Conservation (phyloP, 108 stramenopile species). For the Conticribra guillardii region DNA sequence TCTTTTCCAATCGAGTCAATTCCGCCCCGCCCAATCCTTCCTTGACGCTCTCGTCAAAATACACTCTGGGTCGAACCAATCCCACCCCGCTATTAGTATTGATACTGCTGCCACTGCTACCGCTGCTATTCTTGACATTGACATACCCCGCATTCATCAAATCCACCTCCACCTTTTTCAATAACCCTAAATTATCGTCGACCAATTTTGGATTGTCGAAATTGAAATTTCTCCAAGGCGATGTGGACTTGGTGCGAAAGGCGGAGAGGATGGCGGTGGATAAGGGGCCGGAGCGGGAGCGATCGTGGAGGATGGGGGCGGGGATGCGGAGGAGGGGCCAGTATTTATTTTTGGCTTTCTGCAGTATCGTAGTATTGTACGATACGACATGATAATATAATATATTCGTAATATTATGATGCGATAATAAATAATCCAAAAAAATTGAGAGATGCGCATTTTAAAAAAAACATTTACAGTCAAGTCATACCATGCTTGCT, state of each 20-base stretch:
- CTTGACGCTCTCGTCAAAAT: conserved; percentile 32
- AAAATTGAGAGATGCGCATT: too few relatives aligned
- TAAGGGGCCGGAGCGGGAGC: conserved; percentile 38
- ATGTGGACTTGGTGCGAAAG: conserved; percentile 34
- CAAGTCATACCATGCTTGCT: too few relatives aligned
- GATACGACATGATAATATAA: neutral
- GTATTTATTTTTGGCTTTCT: conserved; percentile 38
- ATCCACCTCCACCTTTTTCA: conserved; percentile 36
- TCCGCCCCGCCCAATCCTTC: conserved; percentile 9
- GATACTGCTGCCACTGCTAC: too few relatives aligned
- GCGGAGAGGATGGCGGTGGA: conserved; percentile 34
- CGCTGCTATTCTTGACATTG: too few relatives aligned
- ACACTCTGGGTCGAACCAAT: conserved; percentile 31
- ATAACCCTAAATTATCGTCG: conserved; percentile 42
- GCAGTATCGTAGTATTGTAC: neutral
- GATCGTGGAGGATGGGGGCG: conserved; percentile 31
- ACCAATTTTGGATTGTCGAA: conserved; percentile 43
- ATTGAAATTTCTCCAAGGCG: conserved; percentile 45
- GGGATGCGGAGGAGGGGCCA: conserved; percentile 35
- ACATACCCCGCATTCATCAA: conserved; percentile 29
- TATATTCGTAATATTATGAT: neutral
- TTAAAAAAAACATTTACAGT: too few relatives aligned
- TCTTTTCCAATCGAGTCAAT: conserved; percentile 24
- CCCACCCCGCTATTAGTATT: too few relatives aligned
- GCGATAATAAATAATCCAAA: neutral